A percentile compares a stretch with the other conserved stretches of the same genome.
These are phyloP conservation scores for Ascomycota sp. DNA, from an alignment of 2,329 filamentous ascomycete genomes.

Conservation along the genomic window DNA sequence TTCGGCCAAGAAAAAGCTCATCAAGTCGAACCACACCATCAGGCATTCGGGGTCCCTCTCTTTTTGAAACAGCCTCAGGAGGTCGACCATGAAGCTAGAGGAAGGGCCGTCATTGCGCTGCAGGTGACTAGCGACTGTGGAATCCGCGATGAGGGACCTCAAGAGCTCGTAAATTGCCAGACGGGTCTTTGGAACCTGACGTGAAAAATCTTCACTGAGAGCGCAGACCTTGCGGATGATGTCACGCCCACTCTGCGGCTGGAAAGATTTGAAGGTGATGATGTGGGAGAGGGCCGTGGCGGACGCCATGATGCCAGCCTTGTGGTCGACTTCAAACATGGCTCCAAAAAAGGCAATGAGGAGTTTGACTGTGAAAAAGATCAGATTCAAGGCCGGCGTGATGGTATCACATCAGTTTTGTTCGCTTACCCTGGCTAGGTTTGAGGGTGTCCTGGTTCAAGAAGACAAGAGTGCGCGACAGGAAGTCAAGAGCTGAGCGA, in stretches of 20 bases:
- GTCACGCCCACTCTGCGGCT: conserved; percentile 22
- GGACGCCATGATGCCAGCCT: conserved; percentile 34
- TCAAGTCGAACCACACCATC: conserved; percentile 33
- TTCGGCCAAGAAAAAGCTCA: conserved; percentile 22
- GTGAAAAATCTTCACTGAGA: conserved; percentile 34
- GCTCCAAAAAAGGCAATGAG: conserved; percentile 34
- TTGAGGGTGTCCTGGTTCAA: conserved; percentile 25
- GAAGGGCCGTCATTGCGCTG: conserved; percentile 20
- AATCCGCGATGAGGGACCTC: conserved; percentile 20
- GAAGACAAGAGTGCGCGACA: conserved; percentile 30
- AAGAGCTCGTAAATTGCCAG: conserved; percentile 31
- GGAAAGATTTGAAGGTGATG: conserved; percentile 28
- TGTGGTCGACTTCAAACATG: conserved; percentile 38
- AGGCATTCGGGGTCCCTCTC: conserved; percentile 38
- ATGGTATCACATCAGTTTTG: too few species aligned
- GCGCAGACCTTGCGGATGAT: conserved; percentile 29
- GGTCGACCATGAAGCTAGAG: conserved; percentile 24
- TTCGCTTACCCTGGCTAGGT: conserved; percentile 23
- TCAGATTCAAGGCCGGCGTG: neutral
- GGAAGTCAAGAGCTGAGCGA: conserved; percentile 29
- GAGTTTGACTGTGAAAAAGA: conserved; percentile 17
- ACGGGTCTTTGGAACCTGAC: conserved; percentile 30
- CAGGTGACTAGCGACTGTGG: conserved; percentile 21
- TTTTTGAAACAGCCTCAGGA: conserved; percentile 29
- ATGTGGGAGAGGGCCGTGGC: conserved; percentile 30